A percentile compares a stretch with the other conserved stretches of the same genome.
These are phyloP conservation scores for Metschnikowia henanensis DNA, from an alignment of 805 yeast genomes.

Conservation along the genomic window DNA sequence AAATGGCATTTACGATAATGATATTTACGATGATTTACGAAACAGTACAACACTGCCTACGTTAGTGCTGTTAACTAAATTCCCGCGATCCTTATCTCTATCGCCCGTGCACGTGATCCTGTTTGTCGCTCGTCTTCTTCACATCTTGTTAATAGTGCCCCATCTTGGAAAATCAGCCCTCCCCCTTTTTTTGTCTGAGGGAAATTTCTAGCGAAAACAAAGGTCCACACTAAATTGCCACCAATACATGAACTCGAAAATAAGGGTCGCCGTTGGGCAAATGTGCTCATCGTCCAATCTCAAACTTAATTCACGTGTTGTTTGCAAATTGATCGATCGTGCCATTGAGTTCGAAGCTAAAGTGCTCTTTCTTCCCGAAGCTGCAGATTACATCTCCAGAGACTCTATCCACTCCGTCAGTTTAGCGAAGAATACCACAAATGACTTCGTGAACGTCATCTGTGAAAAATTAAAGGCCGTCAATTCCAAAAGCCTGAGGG, in stretches of 20 bases:
- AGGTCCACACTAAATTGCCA: too few species aligned
- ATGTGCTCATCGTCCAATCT: constrained; percentile 71
- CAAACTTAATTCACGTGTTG: constrained; percentile 57
- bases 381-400: constrained; percentile 82
- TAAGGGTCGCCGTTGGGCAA: constrained; percentile 78
- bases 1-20: too few species aligned
- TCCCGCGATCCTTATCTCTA: too few species aligned
- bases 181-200: too few species aligned
- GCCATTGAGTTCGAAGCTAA: constrained; percentile 64
- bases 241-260: constrained; percentile 7
- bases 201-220: too few species aligned
- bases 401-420: constrained; percentile 62
- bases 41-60: too few species aligned
- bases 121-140: too few species aligned
- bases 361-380: constrained; percentile 88
- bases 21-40: too few species aligned
- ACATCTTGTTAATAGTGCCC: too few species aligned
- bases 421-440: constrained; percentile 47
- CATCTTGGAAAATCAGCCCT: too few species aligned
- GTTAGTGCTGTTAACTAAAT: too few species aligned
- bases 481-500: not conserved
- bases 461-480: constrained; percentile 40
- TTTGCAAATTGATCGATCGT: constrained; percentile 54
- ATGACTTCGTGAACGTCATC: constrained; percentile 43
- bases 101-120: too few species aligned